Evolutionary conservation across 208 protist species (phyloP).

Genomic region (Porcisia hertigi): DNA sequence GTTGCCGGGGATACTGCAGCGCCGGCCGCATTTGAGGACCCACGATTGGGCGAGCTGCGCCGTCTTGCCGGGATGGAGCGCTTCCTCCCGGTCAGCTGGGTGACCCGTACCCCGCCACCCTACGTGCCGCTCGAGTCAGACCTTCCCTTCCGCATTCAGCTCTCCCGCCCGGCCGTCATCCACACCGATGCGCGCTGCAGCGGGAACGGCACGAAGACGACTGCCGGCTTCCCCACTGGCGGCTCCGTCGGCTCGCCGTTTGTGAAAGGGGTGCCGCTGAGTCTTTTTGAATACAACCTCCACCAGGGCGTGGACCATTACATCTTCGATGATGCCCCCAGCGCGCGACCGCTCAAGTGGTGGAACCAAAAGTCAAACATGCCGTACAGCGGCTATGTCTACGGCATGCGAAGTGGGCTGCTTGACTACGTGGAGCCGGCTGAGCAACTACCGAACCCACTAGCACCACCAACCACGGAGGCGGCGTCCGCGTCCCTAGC

Average conservation of each 20-base stretch:
- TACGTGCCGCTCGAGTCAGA: conserved; percentile 87
- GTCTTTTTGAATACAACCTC: conserved; percentile 74
- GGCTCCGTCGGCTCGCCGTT: conserved; percentile 80
- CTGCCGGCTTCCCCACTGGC: conserved; percentile 52
- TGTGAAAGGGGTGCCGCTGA: conserved; percentile 61
- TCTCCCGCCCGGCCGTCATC: conserved; percentile 73
- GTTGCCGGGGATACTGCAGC: background rate
- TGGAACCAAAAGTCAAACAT: conserved; percentile 91
- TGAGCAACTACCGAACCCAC: conserved; percentile 63
- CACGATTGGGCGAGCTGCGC: conserved; percentile 24
- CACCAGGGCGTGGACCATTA: conserved; percentile 88
- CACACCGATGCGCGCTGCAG: conserved; percentile 8
- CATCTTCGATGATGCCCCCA: conserved; percentile 84
- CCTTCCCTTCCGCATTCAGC: conserved; percentile 80
- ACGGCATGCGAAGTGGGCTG: conserved; percentile 70
- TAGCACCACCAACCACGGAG: conserved; percentile 36
- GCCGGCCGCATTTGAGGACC: conserved; percentile 1
- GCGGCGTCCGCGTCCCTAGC: background rate
- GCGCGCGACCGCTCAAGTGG: conserved; percentile 82
- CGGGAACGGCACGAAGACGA: background rate
- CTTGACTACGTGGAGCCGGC: conserved; percentile 56
- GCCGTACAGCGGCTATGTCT: conserved; percentile 88
- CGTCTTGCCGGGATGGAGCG: conserved; percentile 49
- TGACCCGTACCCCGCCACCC: conserved; percentile 76
- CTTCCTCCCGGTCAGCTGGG: conserved; percentile 79